Conservation (phyloP, 345 rosid genomes). For the Abelmoschus esculentus region DNA sequence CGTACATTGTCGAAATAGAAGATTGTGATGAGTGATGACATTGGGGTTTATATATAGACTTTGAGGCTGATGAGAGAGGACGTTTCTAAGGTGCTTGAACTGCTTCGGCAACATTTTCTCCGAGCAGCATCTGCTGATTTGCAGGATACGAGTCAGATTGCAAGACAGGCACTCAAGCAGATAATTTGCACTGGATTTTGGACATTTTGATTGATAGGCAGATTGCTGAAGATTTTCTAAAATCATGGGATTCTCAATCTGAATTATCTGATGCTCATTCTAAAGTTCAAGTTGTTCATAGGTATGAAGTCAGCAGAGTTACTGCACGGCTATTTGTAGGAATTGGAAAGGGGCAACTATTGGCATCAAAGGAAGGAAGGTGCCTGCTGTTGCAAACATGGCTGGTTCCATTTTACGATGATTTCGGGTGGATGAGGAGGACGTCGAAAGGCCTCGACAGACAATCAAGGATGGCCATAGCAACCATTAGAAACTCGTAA, state of each 20-base stretch:
- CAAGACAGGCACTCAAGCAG: constrained; percentile 93
- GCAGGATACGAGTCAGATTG: constrained; percentile 61
- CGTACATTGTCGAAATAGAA: constrained; percentile 81
- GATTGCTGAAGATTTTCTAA: constrained; percentile 81
- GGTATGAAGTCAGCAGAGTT: constrained; percentile 77
- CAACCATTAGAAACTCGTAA: too few species aligned
- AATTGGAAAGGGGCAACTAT: constrained; percentile 83
- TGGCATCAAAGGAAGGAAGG: constrained; percentile 79
- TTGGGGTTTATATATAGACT: constrained; percentile 90
- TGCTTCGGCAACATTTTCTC: constrained; percentile 54
- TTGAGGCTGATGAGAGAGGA: constrained; percentile 85
- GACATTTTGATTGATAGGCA: constrained; percentile 90
- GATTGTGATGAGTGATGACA: constrained; percentile 98
- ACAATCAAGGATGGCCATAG: constrained; percentile 91
- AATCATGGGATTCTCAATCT: constrained; percentile 82
- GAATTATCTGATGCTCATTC: constrained; percentile 63
- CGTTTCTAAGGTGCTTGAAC: constrained; percentile 70
- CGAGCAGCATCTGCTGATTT: constrained; percentile 59
- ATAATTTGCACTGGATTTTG: constrained; percentile 87
- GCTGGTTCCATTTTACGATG: constrained; percentile 90
- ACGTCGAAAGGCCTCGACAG: constrained; percentile 87
- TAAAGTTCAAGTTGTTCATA: constrained; percentile 23
- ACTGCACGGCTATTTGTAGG: constrained; percentile 90
- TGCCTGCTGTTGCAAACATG: constrained; percentile 71
- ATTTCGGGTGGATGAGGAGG: constrained; percentile 93